Percentiles rank a stretch among this genome's conserved stretches.
Conservation (phyloP, 1,284 basidiomycete species). For the Leccinum fuscescens region DNA sequence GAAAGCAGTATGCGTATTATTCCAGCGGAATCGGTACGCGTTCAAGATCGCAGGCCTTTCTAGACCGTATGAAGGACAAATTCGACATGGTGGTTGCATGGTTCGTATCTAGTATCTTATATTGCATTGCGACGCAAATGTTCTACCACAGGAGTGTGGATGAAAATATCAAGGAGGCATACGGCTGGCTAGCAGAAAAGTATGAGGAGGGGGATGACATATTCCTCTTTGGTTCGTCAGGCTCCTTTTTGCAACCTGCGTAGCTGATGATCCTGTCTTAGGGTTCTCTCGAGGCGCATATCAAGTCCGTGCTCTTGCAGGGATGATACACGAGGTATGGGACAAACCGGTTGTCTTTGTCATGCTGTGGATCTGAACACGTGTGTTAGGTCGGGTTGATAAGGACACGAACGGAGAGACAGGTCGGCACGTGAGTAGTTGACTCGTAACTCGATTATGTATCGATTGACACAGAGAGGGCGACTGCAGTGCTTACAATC, state of each 20-base stretch:
- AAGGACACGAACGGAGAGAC: neutral
- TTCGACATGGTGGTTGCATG: too few species aligned
- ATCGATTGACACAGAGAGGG: neutral
- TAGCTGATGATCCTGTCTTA: neutral
- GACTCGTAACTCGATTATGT: neutral
- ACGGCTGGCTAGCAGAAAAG: neutral
- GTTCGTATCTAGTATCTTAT: too few species aligned
- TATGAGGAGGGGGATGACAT: neutral
- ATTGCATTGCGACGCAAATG: too few species aligned
- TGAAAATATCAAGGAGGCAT: neutral
- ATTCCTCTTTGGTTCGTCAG: neutral
- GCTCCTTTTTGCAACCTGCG: neutral
- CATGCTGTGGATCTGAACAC: neutral
- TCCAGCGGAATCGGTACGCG: too few species aligned
- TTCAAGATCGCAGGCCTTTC: too few species aligned
- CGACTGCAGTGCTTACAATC: constrained; percentile 33
- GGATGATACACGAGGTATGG: neutral
- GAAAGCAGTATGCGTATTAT: too few species aligned
- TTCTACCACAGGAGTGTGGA: neutral
- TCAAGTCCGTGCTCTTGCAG: neutral
- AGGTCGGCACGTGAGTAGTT: neutral
- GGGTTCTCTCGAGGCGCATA: neutral
- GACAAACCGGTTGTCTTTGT: neutral
- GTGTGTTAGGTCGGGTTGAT: constrained; percentile 19
- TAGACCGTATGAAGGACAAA: too few species aligned